Conservation (phyloP, 2,329 filamentous ascomycete species). For the Talaromyces sp. region DNA sequence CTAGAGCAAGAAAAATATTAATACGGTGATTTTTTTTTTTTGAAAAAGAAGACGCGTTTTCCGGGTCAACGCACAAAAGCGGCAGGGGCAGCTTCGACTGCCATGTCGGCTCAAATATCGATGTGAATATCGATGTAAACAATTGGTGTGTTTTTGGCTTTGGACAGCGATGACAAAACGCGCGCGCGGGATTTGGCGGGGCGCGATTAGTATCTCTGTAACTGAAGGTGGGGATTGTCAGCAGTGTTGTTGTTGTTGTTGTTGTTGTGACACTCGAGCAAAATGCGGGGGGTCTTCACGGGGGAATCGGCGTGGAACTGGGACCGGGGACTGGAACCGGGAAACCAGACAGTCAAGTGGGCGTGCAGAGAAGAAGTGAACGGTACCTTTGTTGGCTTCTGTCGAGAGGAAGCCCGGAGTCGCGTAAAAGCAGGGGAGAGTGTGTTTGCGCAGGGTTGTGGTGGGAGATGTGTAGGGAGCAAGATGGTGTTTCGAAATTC, state of each 20-base stretch:
- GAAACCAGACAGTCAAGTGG: neutral
- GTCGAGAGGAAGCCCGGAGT: neutral
- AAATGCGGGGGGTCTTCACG: neutral
- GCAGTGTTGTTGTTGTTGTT: neutral
- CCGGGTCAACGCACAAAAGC: constrained; percentile 9
- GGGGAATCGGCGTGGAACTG: neutral
- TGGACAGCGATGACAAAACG: neutral
- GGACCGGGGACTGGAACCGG: too few relatives aligned
- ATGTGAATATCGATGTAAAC: neutral
- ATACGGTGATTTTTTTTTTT: neutral
- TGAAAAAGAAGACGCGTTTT: constrained; percentile 1
- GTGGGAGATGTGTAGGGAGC: neutral
- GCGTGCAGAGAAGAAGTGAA: neutral
- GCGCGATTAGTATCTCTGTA: neutral
- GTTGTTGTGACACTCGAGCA: neutral
- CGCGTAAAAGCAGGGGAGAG: neutral
- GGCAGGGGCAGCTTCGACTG: constrained; percentile 11
- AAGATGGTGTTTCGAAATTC: neutral
- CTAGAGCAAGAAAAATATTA: constrained; percentile 37
- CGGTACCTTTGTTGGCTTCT: neutral
- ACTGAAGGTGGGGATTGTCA: neutral
- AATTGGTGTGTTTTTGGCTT: neutral
- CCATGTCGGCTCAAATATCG: constrained; percentile 6
- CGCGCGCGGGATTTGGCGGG: neutral
- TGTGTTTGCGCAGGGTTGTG: neutral